Evolutionary conservation across 139 green algal species (phyloP), one percentile per base, ranked within the genome.

Genomic region (Micromonas pusilla): DNA sequence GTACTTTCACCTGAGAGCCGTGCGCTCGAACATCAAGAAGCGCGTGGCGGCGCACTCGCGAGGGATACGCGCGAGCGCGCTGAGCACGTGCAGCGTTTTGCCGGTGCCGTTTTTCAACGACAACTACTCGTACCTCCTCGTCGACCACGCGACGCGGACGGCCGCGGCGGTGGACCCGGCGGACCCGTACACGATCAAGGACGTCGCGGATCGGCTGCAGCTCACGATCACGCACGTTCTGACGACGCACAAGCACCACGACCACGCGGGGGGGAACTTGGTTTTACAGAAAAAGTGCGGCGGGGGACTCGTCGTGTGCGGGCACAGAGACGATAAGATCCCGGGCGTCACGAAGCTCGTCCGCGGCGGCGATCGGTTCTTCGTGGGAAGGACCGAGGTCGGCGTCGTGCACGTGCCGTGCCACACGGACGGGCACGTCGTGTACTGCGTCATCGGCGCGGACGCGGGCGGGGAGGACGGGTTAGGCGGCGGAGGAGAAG

Each of bases 61-160:
- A 57, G 45, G 45, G 9, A 57, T 57, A 23, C 45, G 45, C 45
- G 9, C 45, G 16, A 23, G 9, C 45, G 9, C 45, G 45, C 45
- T 57, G 9, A 23, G 9, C 45, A 57, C 45, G 45, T 57, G 9
- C 45, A 57, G 9, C 9, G 16, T 74, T 0, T 16, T 80, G 16
- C 32, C 33, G 13, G 52, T 80, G 25, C 74, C 74, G 38, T 71
- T 80, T 33, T 21, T 80, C 23, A 31, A 5, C 0, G 74, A 80
- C 53, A 80, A 80, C 53, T 80, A 80, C 30, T 64, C 28, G 16
- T 80, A 80, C 66, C 25, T 80, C 19, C 21, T 80, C 33, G 28
- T 80, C 25, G 74, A 80, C 31, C 31, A 25, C 23, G 60, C 34
- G 21, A 73, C 74, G 74, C 45, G 38, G 34, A 30, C 19, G 72